Percentiles rank a stretch among this genome's conserved stretches.
Conservation (phyloP, 257 asterid genomes). For the Fraxinus excelsior region DNA sequence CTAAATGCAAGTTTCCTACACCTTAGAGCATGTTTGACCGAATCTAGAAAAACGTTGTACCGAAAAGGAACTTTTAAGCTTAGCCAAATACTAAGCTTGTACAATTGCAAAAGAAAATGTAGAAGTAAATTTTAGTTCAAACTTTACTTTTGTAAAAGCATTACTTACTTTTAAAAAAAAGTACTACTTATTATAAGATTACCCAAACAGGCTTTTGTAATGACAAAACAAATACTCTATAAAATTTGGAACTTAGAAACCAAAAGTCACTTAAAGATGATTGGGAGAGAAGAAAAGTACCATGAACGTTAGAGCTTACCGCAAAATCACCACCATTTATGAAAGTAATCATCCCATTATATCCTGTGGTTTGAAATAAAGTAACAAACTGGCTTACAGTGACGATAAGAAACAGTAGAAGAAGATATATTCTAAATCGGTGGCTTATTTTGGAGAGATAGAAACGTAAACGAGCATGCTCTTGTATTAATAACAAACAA, state of each 20-base stretch:
- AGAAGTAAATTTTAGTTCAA: not conserved
- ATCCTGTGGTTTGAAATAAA: constrained; percentile 68
- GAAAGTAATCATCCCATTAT: constrained; percentile 57
- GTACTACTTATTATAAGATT: not conserved
- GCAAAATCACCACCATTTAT: constrained; percentile 89
- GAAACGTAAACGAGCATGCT: constrained; percentile 66
- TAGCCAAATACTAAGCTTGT: not conserved
- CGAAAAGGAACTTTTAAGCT: not conserved
- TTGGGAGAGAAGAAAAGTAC: not conserved
- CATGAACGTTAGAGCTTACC: constrained; percentile 50
- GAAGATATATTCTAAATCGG: constrained; percentile 77
- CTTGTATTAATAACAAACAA: constrained; percentile 56
- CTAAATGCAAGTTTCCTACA: not conserved
- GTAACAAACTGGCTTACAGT: constrained; percentile 68
- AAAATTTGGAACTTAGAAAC: not conserved
- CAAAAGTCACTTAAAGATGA: constrained; percentile 3
- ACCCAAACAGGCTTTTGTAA: not conserved
- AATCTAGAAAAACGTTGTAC: not conserved
- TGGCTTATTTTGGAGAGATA: constrained; percentile 87
- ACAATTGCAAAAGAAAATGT: not conserved
- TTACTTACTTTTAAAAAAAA: too few relatives aligned
- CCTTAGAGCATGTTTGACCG: not conserved
- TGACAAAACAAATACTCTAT: not conserved
- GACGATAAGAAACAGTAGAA: constrained; percentile 70
- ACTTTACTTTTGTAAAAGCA: not conserved